Evolutionary conservation across 768 basidiomycete species (phyloP).

Genomic region (Russula virescens): DNA sequence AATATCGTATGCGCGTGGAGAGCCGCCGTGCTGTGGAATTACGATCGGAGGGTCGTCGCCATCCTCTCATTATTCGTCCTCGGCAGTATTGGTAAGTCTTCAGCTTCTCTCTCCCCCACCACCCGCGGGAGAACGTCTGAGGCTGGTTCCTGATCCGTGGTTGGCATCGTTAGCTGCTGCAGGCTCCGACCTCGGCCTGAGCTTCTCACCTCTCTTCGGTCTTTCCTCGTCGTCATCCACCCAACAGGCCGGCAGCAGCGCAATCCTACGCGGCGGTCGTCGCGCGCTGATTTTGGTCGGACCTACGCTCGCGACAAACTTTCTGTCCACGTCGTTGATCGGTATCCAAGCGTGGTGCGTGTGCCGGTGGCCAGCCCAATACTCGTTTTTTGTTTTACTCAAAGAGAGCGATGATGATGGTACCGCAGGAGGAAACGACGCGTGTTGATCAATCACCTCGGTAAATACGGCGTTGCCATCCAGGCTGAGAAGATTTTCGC

Average conservation of each 20-base stretch:
- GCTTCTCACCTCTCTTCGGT: not conserved
- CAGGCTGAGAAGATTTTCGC: conserved; percentile 7
- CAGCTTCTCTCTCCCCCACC: no score
- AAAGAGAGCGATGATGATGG: no score
- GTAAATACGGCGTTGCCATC: not conserved
- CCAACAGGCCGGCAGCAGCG: not conserved
- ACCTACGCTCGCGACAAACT: conserved; percentile 11
- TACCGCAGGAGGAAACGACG: conserved; percentile 7
- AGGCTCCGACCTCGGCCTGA: conserved; percentile 4
- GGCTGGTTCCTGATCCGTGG: not conserved
- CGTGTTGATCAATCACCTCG: not conserved
- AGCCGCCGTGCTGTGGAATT: conserved; percentile 17
- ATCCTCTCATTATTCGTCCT: conserved; percentile 5
- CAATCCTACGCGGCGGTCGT: not conserved
- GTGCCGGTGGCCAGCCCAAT: no score
- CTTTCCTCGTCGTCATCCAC: not conserved
- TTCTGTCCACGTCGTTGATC: conserved; percentile 12
- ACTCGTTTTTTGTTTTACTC: no score
- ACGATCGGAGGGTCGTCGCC: conserved; percentile 8
- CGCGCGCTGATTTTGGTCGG: conserved; percentile 9
- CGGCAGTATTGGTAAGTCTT: conserved; percentile 4
- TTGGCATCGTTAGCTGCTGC: not conserved
- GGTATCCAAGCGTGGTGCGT: conserved; percentile 14
- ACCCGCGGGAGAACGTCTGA: not conserved
- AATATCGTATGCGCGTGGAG: conserved; percentile 16